Evolutionary conservation across 345 rosid genomes (phyloP), one percentile per base, ranked within the genome.

Genomic region (Hibiscus mutabilis): DNA sequence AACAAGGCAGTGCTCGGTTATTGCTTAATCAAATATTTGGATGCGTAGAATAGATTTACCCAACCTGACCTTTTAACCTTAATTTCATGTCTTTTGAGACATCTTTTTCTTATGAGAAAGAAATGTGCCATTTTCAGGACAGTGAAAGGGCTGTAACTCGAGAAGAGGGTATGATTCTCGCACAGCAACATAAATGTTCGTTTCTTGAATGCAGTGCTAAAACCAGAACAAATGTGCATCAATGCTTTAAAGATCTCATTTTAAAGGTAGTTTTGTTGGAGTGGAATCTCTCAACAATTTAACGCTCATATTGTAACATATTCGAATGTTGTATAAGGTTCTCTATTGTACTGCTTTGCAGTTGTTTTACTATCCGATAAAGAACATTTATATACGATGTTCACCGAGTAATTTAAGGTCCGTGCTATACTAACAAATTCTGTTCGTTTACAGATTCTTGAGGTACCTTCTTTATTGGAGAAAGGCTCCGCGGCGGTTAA

Each of bases 201-300:
- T 95, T 90, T 84, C 85, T 87, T 44, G 97, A 95, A 78, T 90
- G 97, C 75, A 95, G 97, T 46, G 93, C 96, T 65, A 90, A 75
- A 84, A 87, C 89, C 55, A 68, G 86, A 73, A 91, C 81, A 83
- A 86, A 82, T 44, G 93, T 94, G 60, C 77, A 78, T 37, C 96
- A 81, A 46, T 87, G 93, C 79, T 94, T 91, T 73, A 87, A 79
- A 76, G 93, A 88, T 59, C 89, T 91, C 71, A 69, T 79, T 53
- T 69, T 77, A 56, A 90, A 94, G 97, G 99, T 91, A 79, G 9
- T 27, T 24, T 27, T 56, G 3, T 33, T 37, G 27, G 33, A 40
- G 42, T 58, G 59, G 15, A 31, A 22, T 44, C 52, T 46, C 42
- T 21, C 37, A 7, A 59, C 31, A 16, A 16, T 29, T 27, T n/a